Percentiles rank a stretch among this genome's conserved stretches.
Evolutionary conservation across 805 yeast species (phyloP).

Genomic region (Yarrowia hollandica): DNA sequence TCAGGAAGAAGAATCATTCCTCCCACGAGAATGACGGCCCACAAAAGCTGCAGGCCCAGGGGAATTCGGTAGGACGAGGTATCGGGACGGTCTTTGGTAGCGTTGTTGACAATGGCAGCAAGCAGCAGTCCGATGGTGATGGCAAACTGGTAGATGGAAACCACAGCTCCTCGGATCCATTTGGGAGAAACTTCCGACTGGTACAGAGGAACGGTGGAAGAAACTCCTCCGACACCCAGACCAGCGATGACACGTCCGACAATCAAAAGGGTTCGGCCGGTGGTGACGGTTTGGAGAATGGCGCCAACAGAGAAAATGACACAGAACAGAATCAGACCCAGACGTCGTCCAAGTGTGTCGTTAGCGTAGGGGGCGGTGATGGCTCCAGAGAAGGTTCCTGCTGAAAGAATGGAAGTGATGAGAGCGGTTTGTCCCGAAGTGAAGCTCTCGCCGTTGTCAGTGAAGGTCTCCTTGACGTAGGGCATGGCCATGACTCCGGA

Average conservation of each 20-base stretch:
- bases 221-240: constrained; percentile 72
- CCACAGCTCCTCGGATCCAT: constrained; percentile 75
- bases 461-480: constrained; percentile 59
- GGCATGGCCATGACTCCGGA: constrained; percentile 77
- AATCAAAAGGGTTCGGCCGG: constrained; percentile 54
- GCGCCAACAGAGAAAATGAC: constrained; percentile 70
- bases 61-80: constrained; percentile 54
- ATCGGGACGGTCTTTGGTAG: constrained; percentile 33
- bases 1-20: constrained; percentile 79
- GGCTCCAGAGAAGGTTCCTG: constrained; percentile 78
- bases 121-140: constrained; percentile 63
- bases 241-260: constrained; percentile 76
- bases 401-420: constrained; percentile 73
- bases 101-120: constrained; percentile 46
- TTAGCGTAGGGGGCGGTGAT: constrained; percentile 59
- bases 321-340: constrained; percentile 62
- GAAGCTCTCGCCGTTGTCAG: constrained; percentile 47
- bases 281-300: constrained; percentile 61
- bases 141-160: constrained; percentile 73
- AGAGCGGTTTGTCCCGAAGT: constrained; percentile 65
- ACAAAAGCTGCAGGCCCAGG: constrained; percentile 73
- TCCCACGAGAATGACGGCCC: constrained; percentile 75
- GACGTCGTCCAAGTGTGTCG: constrained; percentile 71
- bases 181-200: constrained; percentile 77
- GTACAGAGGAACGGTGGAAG: constrained; percentile 73